Evolutionary conservation across 768 basidiomycete species (phyloP).

Genomic region (Boletales sp.): DNA sequence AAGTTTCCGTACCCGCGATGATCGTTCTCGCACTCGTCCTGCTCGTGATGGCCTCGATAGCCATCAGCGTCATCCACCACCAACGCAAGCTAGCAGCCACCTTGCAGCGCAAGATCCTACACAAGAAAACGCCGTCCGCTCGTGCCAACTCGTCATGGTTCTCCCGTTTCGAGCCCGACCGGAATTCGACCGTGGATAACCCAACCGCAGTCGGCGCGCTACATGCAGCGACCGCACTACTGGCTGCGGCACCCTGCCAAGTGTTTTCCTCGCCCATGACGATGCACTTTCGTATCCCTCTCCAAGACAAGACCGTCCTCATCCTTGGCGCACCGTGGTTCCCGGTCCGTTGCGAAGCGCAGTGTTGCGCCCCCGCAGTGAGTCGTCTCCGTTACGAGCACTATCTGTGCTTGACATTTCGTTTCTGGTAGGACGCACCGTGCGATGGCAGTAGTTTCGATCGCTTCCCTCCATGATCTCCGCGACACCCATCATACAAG

Average conservation of each 20-base stretch:
- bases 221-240: slow-evolving; percentile 19
- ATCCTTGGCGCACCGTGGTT: slow-evolving; percentile 19
- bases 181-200: neutral
- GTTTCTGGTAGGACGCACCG: neutral
- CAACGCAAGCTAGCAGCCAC: slow-evolving; percentile 10
- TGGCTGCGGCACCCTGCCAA: slow-evolving; percentile 26
- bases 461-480: neutral
- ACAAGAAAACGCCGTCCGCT: neutral
- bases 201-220: slow-evolving; percentile 20
- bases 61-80: slow-evolving; percentile 17
- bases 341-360: slow-evolving; percentile 1
- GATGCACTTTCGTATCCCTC: slow-evolving; percentile 21
- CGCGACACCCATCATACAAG: no score
- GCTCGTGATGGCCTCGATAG: slow-evolving; percentile 16
- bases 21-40: slow-evolving; percentile 17
- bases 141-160: slow-evolving; percentile 1
- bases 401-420: neutral
- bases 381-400: neutral
- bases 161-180: neutral
- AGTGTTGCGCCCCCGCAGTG: slow-evolving; percentile 3
- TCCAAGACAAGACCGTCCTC: slow-evolving; percentile 17
- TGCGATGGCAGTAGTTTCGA: neutral
- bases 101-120: neutral
- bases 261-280: slow-evolving; percentile 17
- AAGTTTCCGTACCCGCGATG: slow-evolving; percentile 16